A percentile compares a stretch with the other conserved stretches of the same genome.
Conservation (phyloP, 2,329 filamentous ascomycete genomes). For the Aspergillus sp. region DNA sequence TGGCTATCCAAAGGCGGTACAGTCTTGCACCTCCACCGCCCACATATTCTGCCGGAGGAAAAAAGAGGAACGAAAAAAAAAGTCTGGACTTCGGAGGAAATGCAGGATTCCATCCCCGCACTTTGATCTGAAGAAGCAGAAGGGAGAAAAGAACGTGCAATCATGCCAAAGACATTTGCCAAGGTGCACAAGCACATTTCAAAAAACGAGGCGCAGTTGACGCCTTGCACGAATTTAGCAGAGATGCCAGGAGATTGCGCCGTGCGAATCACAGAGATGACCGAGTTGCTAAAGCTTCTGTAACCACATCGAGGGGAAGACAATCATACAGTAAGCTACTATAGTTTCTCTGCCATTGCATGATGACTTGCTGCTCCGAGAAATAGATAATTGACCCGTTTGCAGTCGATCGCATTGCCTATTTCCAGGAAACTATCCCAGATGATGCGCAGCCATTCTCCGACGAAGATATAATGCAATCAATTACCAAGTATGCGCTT, state of each 20-base stretch:
- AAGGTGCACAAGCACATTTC: conserved; percentile 84
- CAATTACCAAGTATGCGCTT: conserved; percentile 55
- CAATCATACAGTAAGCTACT: conserved; percentile 61
- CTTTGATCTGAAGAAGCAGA: not conserved
- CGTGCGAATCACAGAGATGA: conserved; percentile 77
- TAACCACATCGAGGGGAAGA: conserved; percentile 68
- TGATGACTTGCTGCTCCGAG: not conserved
- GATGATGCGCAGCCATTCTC: conserved; percentile 27
- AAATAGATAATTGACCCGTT: not conserved
- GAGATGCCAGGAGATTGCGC: conserved; percentile 77
- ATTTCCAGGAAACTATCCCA: conserved; percentile 63
- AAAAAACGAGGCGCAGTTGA: conserved; percentile 78
- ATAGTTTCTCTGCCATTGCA: not conserved
- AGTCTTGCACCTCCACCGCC: conserved; percentile 20
- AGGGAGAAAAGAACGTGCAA: conserved; percentile 6
- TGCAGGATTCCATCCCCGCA: not conserved
- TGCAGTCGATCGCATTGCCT: conserved; percentile 62
- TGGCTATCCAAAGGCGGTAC: conserved; percentile 11
- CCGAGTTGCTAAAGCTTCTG: conserved; percentile 67
- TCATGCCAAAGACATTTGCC: conserved; percentile 70
- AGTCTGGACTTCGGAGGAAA: not conserved
- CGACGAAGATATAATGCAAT: conserved; percentile 36
- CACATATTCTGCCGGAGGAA: conserved; percentile 23
- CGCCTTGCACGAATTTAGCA: conserved; percentile 78
- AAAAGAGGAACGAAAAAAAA: conserved; percentile 20